A percentile compares a stretch with the other conserved stretches of the same genome.
Conservation (phyloP, 345 rosid species). For the Populus alba region DNA sequence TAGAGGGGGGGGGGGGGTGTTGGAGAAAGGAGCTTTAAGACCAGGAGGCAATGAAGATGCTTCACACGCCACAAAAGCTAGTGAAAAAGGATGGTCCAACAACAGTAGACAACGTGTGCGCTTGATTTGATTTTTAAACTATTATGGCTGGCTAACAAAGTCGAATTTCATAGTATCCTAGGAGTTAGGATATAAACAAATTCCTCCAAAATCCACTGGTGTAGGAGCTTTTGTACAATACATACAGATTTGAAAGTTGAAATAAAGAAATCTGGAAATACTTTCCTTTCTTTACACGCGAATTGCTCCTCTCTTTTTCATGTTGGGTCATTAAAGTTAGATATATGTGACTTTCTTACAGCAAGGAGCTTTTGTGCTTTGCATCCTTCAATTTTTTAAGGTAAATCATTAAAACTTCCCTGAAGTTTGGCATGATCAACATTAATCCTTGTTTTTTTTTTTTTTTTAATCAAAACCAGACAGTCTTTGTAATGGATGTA, state of each 20-base stretch:
- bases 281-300: conserved; percentile 28
- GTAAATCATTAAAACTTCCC: background rate
- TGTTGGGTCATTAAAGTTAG: background rate
- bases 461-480: no score
- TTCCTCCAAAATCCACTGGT: background rate
- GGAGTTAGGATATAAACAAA: background rate
- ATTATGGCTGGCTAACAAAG: background rate
- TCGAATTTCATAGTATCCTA: conserved; percentile 1
- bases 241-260: conserved; percentile 2
- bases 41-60: background rate
- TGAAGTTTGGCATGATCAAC: no score
- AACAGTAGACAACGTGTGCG: background rate
- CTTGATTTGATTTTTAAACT: background rate
- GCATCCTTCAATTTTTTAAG: background rate
- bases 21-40: background rate
- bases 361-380: background rate
- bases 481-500: no score
- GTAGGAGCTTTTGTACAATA: background rate
- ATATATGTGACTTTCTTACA: background rate
- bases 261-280: background rate
- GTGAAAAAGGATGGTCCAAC: background rate
- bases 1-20: background rate
- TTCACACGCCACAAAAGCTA: background rate
- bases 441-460: no score
- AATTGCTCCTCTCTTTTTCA: conserved; percentile 2